These are phyloP conservation scores for Pseudocercospora crystallina DNA, from an alignment of 2,329 filamentous ascomycete species.

Conservation along the genomic window DNA sequence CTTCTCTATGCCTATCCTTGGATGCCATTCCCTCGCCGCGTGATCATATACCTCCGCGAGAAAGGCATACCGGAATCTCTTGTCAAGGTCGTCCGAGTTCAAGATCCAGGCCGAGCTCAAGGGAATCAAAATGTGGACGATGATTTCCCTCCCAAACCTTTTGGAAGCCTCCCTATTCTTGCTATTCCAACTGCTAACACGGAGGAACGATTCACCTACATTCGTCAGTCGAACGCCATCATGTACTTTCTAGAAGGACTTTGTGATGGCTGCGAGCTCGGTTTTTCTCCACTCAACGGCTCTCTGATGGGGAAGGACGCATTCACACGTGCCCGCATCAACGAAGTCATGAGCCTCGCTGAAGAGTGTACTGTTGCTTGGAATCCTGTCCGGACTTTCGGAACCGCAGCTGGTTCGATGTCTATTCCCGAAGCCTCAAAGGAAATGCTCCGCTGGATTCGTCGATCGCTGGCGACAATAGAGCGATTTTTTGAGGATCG, in stretches of 20 bases:
- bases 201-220: conserved; percentile 1
- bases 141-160: conserved; percentile 5
- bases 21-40: conserved; percentile 15
- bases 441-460: conserved; percentile 16
- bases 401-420: conserved; percentile 11
- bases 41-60: conserved; percentile 16
- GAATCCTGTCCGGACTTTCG: conserved; percentile 16
- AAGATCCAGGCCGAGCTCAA: conserved; percentile 4
- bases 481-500: conserved; percentile 10
- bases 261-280: conserved; percentile 6
- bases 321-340: conserved; percentile 7
- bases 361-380: conserved; percentile 10
- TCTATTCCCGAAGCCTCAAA: conserved; percentile 6
- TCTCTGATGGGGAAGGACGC: not conserved
- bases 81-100: conserved; percentile 11
- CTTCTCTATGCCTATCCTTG: conserved; percentile 16
- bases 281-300: not conserved
- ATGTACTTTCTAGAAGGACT: conserved; percentile 16
- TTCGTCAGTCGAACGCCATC: conserved; percentile 16
- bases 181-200: conserved; percentile 1
- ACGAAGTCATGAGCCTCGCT: conserved; percentile 7
- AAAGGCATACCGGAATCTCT: conserved; percentile 12
- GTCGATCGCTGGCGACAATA: conserved; percentile 7
- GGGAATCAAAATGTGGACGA: conserved; percentile 5
- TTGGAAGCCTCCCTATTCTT: conserved; percentile 15